Base-by-base conservation (phyloP, 2,329 filamentous ascomycete genomes). In the Blastomyces percursus region DNA sequence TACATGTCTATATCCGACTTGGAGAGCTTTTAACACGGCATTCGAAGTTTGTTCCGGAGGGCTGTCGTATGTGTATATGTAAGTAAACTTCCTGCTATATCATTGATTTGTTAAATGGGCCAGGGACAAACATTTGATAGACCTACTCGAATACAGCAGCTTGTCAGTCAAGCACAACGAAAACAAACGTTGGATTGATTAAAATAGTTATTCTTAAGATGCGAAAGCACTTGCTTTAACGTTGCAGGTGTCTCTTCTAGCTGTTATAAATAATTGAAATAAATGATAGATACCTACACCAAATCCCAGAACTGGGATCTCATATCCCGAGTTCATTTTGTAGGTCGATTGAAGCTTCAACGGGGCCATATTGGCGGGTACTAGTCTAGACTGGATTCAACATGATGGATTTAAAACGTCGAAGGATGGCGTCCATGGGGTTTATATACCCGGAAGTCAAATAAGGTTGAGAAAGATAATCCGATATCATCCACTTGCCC, bases 1-100 rank as follows among this genome's bases (percentile, higher is more conserved):
- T 72, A 82, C 80, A 75, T 86, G 83, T 64, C 81, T 77, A 68
- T 86, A 85, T 57, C 84, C 83, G 16, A 74, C 71, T 66, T 81
- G 75, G 64, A 86, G 75, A 0, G 83, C 81, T 65, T 86, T 83
- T 14, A 78, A 66, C 8, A 83, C 82, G 0, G 86, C 82, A 35
- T 80, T 78, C 68, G 84, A 81, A n/a, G 82, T 80, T 6, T 82
- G 72, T 63, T 80, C 78, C 27, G 82, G 77, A 14, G 85, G 84
- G 5, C 81, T 84, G 48, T 52, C n/a, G 55, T n/a, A 38, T 46
- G 51, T 2, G 4, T 27, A 32, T 30, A 32, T 51, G 21, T 46
- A 24, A 55, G 42, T 8, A 57, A 3, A 24, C 11, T 1, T 9
- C 27, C 7, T 21, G n/a, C 27, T 38, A 55, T 19, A 16, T 1